These are phyloP conservation scores for Tephrocybe sp. DNA, from an alignment of 768 basidiomycete species.

Conservation along the genomic window DNA sequence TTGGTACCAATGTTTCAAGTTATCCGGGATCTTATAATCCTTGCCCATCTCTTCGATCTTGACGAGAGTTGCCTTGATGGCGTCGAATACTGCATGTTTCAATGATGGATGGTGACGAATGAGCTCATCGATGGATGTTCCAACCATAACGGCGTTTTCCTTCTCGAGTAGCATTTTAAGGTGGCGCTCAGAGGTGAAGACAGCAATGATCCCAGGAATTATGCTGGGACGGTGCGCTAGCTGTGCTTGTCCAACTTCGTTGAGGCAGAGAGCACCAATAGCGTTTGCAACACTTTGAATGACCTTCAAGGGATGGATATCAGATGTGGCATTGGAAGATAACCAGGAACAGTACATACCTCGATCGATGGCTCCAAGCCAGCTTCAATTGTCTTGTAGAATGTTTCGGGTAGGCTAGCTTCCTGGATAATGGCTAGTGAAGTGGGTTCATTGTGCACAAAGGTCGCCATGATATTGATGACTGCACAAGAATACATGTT, in stretches of 20 bases:
- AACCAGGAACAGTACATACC: conserved; percentile 33
- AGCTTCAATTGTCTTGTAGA: conserved; percentile 82
- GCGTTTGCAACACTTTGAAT: conserved; percentile 93
- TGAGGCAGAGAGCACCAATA: conserved; percentile 93
- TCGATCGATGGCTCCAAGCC: conserved; percentile 88
- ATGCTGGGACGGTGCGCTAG: conserved; percentile 74
- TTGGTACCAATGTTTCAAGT: conserved; percentile 66
- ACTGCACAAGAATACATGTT: conserved; percentile 40
- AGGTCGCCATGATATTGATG: conserved; percentile 93
- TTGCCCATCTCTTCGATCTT: conserved; percentile 76
- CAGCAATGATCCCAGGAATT: conserved; percentile 79
- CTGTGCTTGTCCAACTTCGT: conserved; percentile 83
- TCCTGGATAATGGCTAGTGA: conserved; percentile 93
- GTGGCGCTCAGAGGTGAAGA: conserved; percentile 84
- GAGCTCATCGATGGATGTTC: conserved; percentile 90
- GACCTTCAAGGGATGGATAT: conserved; percentile 56
- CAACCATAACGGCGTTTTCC: conserved; percentile 87
- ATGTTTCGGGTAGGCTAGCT: conserved; percentile 80
- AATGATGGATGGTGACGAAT: conserved; percentile 92
- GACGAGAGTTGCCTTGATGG: conserved; percentile 65
- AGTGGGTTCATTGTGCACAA: conserved; percentile 98
- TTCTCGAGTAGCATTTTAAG: conserved; percentile 85
- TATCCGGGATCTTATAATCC: conserved; percentile 50
- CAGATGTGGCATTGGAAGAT: neutral
- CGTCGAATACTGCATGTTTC: conserved; percentile 75